Base-by-base conservation (phyloP, 179 eudicot species). In the Spinacia oleracea region DNA sequence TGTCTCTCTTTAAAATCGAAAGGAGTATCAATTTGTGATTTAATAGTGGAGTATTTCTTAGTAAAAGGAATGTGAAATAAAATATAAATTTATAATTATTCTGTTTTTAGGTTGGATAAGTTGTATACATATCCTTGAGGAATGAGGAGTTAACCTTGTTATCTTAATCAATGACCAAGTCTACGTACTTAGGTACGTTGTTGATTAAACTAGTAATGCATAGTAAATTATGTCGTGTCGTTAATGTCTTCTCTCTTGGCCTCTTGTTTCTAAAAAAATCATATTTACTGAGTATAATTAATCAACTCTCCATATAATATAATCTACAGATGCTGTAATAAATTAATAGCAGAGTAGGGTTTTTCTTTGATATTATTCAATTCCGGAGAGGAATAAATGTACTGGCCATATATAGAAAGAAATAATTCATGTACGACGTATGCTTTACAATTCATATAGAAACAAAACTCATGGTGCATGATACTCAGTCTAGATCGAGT, bases 41-140 rank as follows among this genome's bases (percentile, higher is more conserved):
- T 38, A 38, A 38, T n/a, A n/a, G n/a, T n/a, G n/a, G n/a, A 38
- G 40, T 38, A 38, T 55, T 55, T 55, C 3, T 20, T 20, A 55
- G 60, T 1, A 4, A 55, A 8, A 15, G 23, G 60, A 21, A n/a
- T 55, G 9, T 20, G 21, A 14, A 31, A 64, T 1, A 31, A 4
- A 27, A 31, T 31, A 42, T n/a, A n/a, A n/a, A n/a, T n/a, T n/a
- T n/a, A n/a, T n/a, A n/a, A n/a, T n/a, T n/a, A n/a, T 53, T 5
- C 15, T 70, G 0, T 42, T 35, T 48, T 14, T 10, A 10, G 62
- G 77, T 65, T 81, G 81, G 80, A 77, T 77, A 77, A 81, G 80
- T 81, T 50, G 46, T 14, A 81, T 72, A 45, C 80, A 77, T 48
- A 70, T 31, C 76, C 62, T 31, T 31, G 29, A 60, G 20, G 75